Evolutionary conservation across 2,329 filamentous ascomycete species (phyloP).

Genomic region (Cladophialophora bantiana): DNA sequence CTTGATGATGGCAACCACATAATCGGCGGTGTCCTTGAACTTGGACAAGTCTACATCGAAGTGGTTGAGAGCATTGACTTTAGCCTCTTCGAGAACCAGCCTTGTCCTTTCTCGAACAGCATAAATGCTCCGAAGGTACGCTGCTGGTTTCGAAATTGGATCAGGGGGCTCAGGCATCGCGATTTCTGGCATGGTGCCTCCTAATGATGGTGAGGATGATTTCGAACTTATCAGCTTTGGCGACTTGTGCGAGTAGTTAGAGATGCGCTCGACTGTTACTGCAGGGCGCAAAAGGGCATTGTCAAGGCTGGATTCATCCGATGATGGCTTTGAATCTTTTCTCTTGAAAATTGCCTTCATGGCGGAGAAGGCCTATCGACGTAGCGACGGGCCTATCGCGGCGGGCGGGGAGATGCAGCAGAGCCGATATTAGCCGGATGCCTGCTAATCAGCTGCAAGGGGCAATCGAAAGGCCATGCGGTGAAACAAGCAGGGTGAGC

Average conservation of each 20-base stretch:
- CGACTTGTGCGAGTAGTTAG: constrained; percentile 39
- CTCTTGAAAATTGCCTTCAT: constrained; percentile 59
- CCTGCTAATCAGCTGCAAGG: constrained; percentile 25
- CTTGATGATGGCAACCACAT: constrained; percentile 95
- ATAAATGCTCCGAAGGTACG: constrained; percentile 87
- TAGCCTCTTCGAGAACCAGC: constrained; percentile 77
- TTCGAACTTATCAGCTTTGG: constrained; percentile 36
- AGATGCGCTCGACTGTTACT: constrained; percentile 33
- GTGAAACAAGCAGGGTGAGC: not conserved
- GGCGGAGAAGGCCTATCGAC: constrained; percentile 38
- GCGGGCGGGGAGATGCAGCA: constrained; percentile 20
- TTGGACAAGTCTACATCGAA: constrained; percentile 89
- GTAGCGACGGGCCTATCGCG: constrained; percentile 15
- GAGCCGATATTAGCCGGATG: constrained; percentile 23
- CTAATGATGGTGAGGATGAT: constrained; percentile 31
- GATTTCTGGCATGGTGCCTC: constrained; percentile 65
- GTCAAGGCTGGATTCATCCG: constrained; percentile 24
- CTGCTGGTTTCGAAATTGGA: constrained; percentile 84
- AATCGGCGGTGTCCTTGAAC: constrained; percentile 81
- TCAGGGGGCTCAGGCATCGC: constrained; percentile 85
- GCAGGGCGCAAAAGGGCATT: constrained; percentile 27
- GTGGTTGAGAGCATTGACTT: constrained; percentile 78
- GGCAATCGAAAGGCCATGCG: constrained; percentile 14
- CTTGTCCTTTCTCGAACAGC: constrained; percentile 81
- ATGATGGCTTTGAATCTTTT: constrained; percentile 51